Base-by-base conservation (phyloP, 2,329 filamentous ascomycete genomes). In the Penicillium sp. region DNA sequence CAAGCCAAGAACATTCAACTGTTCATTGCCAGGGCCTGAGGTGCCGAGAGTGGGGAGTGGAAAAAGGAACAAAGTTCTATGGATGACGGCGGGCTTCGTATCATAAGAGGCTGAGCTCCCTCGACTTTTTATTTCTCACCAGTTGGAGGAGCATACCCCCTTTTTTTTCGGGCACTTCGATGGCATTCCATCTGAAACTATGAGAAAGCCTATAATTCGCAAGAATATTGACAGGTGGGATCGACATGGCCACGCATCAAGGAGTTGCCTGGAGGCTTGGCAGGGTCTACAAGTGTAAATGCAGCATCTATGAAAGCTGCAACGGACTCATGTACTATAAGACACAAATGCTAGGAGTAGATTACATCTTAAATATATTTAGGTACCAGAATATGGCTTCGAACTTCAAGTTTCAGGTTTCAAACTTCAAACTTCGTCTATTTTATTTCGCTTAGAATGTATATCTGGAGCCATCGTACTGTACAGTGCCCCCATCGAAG, bases 251-350 rank as follows among this genome's bases (percentile, higher is more conserved):
- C 59, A 64, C 60, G 59, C 50, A 64, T 48, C 44, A 43, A 48
- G 29, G 21, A 48, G 61, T 48, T 64, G 60, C 62, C 62, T 64
- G 42, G 48, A 48, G 58, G 51, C 61, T 60, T 62, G 59, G 61
- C 60, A 47, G 36, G 31, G 46, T 34, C 38, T 40, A 39, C 36
- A 39, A n/a, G 36, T 39, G 34, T 36, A 36, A 5, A 39, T 39
- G 36, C 36, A 39, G 14, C 32, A 34, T 27, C 24, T 27, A 27
- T 27, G 5, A 8, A 8, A 27, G 24, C 5, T 27, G 4, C 24
- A 27, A 27, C 24, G 1, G 1, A 18, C 18, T 18, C 18, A 18
- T 18, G 18, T 18, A 18, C 18, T 18, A 18, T 18, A 18, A 18
- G 18, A 18, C 18, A 18, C 18, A 18, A 18, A 18, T 18, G 18